Conservation (phyloP, 169 alveolate genomes). For the Toxoplasma gondii region DNA sequence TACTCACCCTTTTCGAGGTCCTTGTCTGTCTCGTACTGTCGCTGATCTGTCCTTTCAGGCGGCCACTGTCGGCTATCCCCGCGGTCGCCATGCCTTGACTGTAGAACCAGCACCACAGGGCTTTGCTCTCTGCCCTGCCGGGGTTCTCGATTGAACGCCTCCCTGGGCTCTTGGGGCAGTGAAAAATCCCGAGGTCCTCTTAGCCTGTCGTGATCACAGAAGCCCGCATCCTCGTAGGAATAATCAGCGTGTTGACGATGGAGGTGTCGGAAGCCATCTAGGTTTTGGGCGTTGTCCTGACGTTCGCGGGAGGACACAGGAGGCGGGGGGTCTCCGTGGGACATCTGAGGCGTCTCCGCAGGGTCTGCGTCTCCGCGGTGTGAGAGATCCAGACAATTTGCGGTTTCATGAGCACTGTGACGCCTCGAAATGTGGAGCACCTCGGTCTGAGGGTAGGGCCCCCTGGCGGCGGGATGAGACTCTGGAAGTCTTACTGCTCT, state of each 20-base stretch:
- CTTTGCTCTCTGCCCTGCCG: neutral
- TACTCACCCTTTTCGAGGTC: neutral
- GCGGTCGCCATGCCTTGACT: neutral
- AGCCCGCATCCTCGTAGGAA: neutral
- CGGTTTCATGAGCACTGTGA: neutral
- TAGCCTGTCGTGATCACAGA: neutral
- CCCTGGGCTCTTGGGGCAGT: neutral
- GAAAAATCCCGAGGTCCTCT: neutral
- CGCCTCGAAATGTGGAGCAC: neutral
- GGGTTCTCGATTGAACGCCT: neutral
- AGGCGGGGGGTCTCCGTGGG: neutral
- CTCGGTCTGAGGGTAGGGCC: neutral
- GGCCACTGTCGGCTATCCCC: neutral
- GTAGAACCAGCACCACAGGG: neutral
- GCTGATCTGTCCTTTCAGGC: neutral
- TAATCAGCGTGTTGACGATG: neutral
- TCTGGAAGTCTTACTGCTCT: neutral
- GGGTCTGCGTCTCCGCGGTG: neutral
- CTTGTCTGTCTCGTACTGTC: neutral
- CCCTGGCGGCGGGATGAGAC: neutral
- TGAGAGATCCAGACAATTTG: neutral
- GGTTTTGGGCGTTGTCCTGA: neutral
- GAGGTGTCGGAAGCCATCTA: neutral
- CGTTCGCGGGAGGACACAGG: neutral
- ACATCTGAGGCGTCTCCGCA: neutral